These are phyloP conservation scores for Cladosporium sp. DNA, from an alignment of 2,329 filamentous ascomycete genomes.

Conservation along the genomic window DNA sequence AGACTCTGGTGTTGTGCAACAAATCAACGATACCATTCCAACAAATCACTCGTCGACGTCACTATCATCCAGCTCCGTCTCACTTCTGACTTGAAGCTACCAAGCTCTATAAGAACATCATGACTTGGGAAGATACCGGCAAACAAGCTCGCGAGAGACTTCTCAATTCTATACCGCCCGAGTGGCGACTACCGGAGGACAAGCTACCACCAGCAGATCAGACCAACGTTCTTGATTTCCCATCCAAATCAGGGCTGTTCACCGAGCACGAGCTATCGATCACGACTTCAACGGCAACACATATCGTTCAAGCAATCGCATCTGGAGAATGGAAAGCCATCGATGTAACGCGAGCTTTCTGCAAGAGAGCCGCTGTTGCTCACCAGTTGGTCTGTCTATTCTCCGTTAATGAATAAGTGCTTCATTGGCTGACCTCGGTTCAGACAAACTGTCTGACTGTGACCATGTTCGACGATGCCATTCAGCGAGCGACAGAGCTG, in stretches of 20 bases:
- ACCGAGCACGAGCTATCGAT: constrained; percentile 55
- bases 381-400: constrained; percentile 49
- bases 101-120: background rate
- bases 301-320: constrained; percentile 46
- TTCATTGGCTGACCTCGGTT: background rate
- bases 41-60: background rate
- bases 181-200: constrained; percentile 59
- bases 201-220: constrained; percentile 57
- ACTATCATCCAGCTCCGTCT: background rate
- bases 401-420: too few relatives aligned
- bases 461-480: constrained; percentile 57
- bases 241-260: constrained; percentile 61
- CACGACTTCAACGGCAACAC: constrained; percentile 45
- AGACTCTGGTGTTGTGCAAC: background rate
- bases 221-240: constrained; percentile 60
- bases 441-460: constrained; percentile 62
- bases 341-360: constrained; percentile 56
- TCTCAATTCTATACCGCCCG: constrained; percentile 56
- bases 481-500: constrained; percentile 54
- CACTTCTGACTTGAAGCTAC: background rate
- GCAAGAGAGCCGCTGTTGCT: constrained; percentile 57
- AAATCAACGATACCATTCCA: background rate
- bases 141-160: constrained; percentile 45
- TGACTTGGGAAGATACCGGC: constrained; percentile 19
- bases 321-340: constrained; percentile 52